Base-by-base conservation (phyloP, 1,284 basidiomycete genomes). In the Pascua sp. region DNA sequence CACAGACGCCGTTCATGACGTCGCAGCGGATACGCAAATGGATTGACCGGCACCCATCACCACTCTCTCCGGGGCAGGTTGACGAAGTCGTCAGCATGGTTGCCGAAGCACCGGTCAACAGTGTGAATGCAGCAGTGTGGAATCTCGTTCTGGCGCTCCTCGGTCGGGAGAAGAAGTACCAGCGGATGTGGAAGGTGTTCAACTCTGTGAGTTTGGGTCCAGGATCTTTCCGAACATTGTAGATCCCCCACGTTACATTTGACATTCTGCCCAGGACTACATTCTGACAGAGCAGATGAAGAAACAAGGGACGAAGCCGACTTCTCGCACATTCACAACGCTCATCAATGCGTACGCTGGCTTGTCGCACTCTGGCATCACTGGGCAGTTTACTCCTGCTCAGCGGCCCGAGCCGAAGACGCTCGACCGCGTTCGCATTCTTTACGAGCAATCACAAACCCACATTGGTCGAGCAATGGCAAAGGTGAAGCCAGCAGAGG, bases 331-430 rank as follows among this genome's bases (percentile, higher is more conserved):
- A 2, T 78, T 67, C 57, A 72, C 71, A 5, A 68, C 65, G 8
- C 54, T 78, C 47, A 61, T 78, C 24, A 72, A 73, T 53, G 68
- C 70, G 13, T 78, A 70, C 56, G 67, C 71, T 11, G 66, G 67
- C 5, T 51, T 69, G 1, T 32, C 63, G 13, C 69, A 70, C 49
- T 52, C 39, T 17, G 51, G n/a, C 37, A 41, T 40, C 47, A 41
- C 18, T 11, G 62, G 9, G 15, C 47, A 12, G 16, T 63, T 52
- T 18, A 49, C 47, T 13, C 58, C 61, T 4, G 46, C 54, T 7
- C 42, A n/a, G 43, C 53, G 61, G 37, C 61, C 65, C 8, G 54
- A 67, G 42, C 52, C 56, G 18, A 51, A 63, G 9, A 71, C 70
- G 4, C 53, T 72, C 16, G 70, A 70, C 24, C 68, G 71, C 16